Conservation (phyloP, 1,284 basidiomycete genomes). For the Sporisorium scitamineum region DNA sequence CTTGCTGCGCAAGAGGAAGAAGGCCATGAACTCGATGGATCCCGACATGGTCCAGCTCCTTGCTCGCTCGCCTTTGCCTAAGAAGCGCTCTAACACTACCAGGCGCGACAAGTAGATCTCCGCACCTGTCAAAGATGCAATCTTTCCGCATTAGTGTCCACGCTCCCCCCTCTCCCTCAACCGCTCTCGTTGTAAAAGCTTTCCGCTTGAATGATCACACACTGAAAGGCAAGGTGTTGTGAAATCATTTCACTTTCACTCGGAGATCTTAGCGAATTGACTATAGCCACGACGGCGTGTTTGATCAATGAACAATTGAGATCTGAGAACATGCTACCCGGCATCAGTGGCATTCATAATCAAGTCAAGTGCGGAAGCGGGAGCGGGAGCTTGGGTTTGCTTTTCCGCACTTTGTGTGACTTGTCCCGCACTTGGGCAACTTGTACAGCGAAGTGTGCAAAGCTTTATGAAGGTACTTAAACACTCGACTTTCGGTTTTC, state of each 20-base stretch:
- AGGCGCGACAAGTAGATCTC: background rate
- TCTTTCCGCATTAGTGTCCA: background rate
- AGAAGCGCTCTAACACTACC: background rate
- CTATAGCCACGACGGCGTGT: background rate
- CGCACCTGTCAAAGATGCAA: background rate
- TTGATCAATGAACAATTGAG: background rate
- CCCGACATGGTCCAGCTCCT: background rate
- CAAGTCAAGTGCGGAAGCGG: background rate
- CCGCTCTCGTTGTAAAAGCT: background rate
- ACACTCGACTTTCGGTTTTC: constrained; percentile 5
- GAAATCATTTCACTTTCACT: background rate
- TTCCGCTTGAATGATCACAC: background rate
- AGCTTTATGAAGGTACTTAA: constrained; percentile 22
- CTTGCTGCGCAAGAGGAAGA: constrained; percentile 2
- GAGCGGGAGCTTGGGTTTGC: background rate
- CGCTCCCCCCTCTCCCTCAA: background rate
- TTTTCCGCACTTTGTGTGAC: constrained; percentile 6
- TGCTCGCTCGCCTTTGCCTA: background rate
- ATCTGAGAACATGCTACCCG: background rate
- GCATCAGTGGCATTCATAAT: background rate
- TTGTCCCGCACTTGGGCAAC: constrained; percentile 6
- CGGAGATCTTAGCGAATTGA: background rate
- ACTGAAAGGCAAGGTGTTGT: constrained; percentile 9
- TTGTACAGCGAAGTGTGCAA: constrained; percentile 5
- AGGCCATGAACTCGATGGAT: constrained; percentile 1